These are phyloP conservation scores for Yamadazyma triangularis DNA, from an alignment of 1,139 yeast genomes.

Conservation along the genomic window DNA sequence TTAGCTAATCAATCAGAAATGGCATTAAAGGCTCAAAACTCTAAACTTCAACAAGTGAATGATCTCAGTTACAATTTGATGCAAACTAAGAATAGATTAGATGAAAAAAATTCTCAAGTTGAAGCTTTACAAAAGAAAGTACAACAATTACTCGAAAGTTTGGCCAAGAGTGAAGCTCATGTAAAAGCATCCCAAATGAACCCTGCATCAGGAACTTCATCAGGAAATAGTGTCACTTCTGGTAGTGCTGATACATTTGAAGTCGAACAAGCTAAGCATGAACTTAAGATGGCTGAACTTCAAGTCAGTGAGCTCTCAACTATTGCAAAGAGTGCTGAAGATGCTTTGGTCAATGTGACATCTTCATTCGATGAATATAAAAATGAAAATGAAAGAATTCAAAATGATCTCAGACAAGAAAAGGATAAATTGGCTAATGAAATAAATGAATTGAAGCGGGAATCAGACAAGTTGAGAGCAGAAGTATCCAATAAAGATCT, in stretches of 20 bases:
- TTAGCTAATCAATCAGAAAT: slow-evolving; percentile 49
- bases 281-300: slow-evolving; percentile 32
- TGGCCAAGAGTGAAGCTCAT: slow-evolving; percentile 13
- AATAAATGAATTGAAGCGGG: slow-evolving; percentile 13
- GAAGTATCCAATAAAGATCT: slow-evolving; percentile 15
- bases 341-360: slow-evolving; percentile 35
- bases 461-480: slow-evolving; percentile 11
- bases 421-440: slow-evolving; percentile 16
- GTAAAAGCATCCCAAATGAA: slow-evolving; percentile 12
- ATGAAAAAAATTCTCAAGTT: slow-evolving; percentile 25
- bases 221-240: slow-evolving; percentile 3
- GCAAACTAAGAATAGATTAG: slow-evolving; percentile 34
- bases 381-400: slow-evolving; percentile 15
- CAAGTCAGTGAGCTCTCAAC: slow-evolving; percentile 36
- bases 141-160: slow-evolving; percentile 13
- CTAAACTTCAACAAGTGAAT: slow-evolving; percentile 57
- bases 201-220: slow-evolving; percentile 3
- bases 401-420: slow-evolving; percentile 4
- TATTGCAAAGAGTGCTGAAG: slow-evolving; percentile 40
- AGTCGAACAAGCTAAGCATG: slow-evolving; percentile 31
- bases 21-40: slow-evolving; percentile 60
- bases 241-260: slow-evolving; percentile 16
- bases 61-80: slow-evolving; percentile 46
- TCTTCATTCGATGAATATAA: slow-evolving; percentile 34
- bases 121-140: slow-evolving; percentile 24